Conservation (phyloP, 2,329 filamentous ascomycete genomes). For the Teratosphaeria gauchensis region DNA sequence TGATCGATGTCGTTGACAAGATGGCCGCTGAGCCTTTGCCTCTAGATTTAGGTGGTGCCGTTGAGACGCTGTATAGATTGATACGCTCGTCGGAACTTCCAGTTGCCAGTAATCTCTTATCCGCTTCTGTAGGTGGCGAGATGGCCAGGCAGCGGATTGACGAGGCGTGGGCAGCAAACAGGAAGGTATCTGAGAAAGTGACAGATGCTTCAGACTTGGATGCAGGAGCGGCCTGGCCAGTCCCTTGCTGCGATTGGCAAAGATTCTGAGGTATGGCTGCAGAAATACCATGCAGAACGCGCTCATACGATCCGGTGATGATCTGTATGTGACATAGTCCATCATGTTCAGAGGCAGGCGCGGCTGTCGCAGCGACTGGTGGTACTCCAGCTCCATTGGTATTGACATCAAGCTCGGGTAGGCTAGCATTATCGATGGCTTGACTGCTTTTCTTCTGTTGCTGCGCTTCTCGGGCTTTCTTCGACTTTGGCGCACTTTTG, state of each 20-base stretch:
- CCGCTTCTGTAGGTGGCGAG: constrained; percentile 54
- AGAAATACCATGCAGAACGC: constrained; percentile 80
- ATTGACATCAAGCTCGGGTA: background rate
- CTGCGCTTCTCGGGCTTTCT: background rate
- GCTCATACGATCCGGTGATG: constrained; percentile 86
- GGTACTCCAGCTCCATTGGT: background rate
- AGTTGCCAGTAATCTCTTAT: constrained; percentile 80
- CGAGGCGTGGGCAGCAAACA: constrained; percentile 88
- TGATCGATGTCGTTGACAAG: constrained; percentile 61
- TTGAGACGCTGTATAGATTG: constrained; percentile 83
- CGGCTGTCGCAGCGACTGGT: background rate
- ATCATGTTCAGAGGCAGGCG: background rate
- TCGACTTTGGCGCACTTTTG: background rate
- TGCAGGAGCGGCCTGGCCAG: background rate
- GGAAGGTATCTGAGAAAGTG: constrained; percentile 81
- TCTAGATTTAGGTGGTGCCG: constrained; percentile 45
- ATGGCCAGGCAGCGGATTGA: constrained; percentile 82
- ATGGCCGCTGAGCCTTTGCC: constrained; percentile 46
- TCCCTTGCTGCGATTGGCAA: constrained; percentile 10
- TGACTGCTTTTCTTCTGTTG: background rate
- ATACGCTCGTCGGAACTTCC: constrained; percentile 90
- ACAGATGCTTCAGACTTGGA: constrained; percentile 28
- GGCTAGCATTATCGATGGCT: background rate
- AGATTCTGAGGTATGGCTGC: constrained; percentile 51
- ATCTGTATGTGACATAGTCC: constrained; percentile 63